Percentiles rank a stretch among this genome's conserved stretches.
These are phyloP conservation scores for Talaromyces nanjingensis DNA, from an alignment of 495 filamentous ascomycete genomes.

Conservation along the genomic window DNA sequence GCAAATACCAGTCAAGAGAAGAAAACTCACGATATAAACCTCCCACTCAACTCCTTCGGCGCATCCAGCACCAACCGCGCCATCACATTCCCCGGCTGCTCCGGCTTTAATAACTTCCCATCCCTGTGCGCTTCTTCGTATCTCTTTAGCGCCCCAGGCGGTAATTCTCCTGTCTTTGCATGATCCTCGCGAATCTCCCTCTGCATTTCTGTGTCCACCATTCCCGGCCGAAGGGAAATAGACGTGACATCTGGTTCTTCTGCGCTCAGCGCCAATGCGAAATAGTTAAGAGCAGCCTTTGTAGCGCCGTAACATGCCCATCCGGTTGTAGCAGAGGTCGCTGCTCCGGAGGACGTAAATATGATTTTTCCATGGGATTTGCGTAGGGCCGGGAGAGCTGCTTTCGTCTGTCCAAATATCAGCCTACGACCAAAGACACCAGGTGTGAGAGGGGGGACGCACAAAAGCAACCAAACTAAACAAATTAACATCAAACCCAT, in stretches of 20 bases:
- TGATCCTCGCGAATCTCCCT: constrained; percentile 69
- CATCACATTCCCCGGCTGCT: constrained; percentile 82
- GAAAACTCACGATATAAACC: constrained; percentile 59
- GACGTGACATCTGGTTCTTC: constrained; percentile 76
- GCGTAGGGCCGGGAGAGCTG: constrained; percentile 65
- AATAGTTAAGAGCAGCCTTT: constrained; percentile 85
- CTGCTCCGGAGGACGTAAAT: constrained; percentile 72
- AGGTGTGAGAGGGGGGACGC: constrained; percentile 12
- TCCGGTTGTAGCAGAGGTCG: constrained; percentile 55
- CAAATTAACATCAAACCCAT: constrained; percentile 75
- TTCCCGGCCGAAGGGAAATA: constrained; percentile 71
- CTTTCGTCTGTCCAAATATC: constrained; percentile 50
- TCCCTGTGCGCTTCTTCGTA: constrained; percentile 61
- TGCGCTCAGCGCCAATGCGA: constrained; percentile 60
- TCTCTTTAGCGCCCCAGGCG: constrained; percentile 54
- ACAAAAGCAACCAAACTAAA: constrained; percentile 76
- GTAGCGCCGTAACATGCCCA: constrained; percentile 80
- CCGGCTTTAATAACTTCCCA: constrained; percentile 68
- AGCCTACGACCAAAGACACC: no score
- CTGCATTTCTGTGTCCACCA: constrained; percentile 94
- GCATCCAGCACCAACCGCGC: constrained; percentile 63
- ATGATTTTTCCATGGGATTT: constrained; percentile 61
- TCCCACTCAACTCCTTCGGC: constrained; percentile 61
- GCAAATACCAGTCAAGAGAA: constrained; percentile 10
- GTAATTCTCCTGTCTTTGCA: constrained; percentile 44